These are phyloP conservation scores for Vararia minispora DNA, from an alignment of 768 basidiomycete species.

Conservation along the genomic window DNA sequence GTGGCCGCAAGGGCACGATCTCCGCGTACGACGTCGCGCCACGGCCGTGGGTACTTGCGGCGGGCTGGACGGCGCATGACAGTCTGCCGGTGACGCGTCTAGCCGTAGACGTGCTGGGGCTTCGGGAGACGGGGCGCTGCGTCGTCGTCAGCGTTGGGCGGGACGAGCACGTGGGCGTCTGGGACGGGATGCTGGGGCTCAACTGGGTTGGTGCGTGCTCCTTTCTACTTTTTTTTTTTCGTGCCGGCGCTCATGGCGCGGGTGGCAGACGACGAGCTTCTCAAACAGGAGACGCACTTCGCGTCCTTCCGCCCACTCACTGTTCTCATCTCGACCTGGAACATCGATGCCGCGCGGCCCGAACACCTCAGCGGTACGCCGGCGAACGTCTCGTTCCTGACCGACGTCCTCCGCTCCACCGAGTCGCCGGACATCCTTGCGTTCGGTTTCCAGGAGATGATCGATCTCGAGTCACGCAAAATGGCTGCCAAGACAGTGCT, in stretches of 20 bases:
- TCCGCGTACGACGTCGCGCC: constrained; percentile 65
- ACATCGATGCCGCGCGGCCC: constrained; percentile 82
- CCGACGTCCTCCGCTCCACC: constrained; percentile 60
- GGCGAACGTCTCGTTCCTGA: constrained; percentile 73
- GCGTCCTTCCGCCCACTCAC: constrained; percentile 71
- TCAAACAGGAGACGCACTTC: constrained; percentile 65
- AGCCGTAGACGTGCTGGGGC: constrained; percentile 61
- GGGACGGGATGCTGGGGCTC: constrained; percentile 81
- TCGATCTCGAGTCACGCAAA: constrained; percentile 88
- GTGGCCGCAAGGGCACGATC: constrained; percentile 72
- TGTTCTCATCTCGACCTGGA: constrained; percentile 83
- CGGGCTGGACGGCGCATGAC: constrained; percentile 78
- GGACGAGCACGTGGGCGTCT: constrained; percentile 64
- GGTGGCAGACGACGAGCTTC: constrained; percentile 56
- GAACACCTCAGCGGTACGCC: constrained; percentile 53
- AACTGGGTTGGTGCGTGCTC: constrained; percentile 76
- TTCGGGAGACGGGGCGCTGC: constrained; percentile 56
- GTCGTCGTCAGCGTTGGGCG: constrained; percentile 66
- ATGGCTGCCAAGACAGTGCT: constrained; percentile 89
- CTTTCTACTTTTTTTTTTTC: not conserved
- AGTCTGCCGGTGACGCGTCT: constrained; percentile 52
- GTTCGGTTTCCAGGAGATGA: constrained; percentile 94
- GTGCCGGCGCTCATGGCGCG: not conserved
- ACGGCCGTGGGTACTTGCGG: constrained; percentile 79
- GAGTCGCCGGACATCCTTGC: constrained; percentile 79